phyloP scores from a whole-genome alignment of 1,284 basidiomycete species.

The Porogramme epimiltina region DNA sequence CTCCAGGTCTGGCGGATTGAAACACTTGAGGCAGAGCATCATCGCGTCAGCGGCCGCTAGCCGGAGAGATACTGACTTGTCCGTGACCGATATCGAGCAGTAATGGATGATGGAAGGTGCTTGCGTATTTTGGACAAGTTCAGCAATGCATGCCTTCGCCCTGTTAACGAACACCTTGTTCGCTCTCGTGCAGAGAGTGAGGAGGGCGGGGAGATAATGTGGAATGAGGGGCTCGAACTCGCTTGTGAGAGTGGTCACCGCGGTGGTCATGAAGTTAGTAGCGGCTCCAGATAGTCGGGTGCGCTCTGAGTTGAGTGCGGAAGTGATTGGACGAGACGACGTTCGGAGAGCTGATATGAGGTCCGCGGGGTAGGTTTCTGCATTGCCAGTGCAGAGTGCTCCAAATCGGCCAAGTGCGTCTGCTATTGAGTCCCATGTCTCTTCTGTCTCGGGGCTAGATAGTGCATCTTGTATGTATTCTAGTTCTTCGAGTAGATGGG shows the following conservation, averaged over 20 bases:
- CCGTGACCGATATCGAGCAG: constrained; percentile 60
- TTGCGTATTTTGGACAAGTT: constrained; percentile 70
- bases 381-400: constrained; percentile 59
- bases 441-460: constrained; percentile 72
- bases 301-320: constrained; percentile 74
- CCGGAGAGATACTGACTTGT: constrained; percentile 71
- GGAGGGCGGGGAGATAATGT: constrained; percentile 67
- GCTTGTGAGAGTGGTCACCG: constrained; percentile 59
- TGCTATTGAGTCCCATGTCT: constrained; percentile 80
- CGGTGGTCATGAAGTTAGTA: constrained; percentile 60
- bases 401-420: constrained; percentile 54
- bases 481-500: constrained; percentile 17
- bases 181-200: constrained; percentile 71
- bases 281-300: constrained; percentile 75
- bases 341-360: constrained; percentile 56
- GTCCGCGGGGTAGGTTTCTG: constrained; percentile 55
- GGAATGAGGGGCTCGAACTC: constrained; percentile 73
- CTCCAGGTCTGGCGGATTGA: constrained; percentile 75
- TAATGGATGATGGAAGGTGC: constrained; percentile 68
- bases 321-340: constrained; percentile 57
- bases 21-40: constrained; percentile 67
- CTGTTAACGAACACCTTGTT: constrained; percentile 81
- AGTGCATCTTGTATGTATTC: constrained; percentile 35
- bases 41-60: constrained; percentile 66
- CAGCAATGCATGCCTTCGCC: constrained; percentile 58